These are phyloP conservation scores for Hysterium pulicare DNA, from an alignment of 2,329 filamentous ascomycete genomes.

Conservation along the genomic window DNA sequence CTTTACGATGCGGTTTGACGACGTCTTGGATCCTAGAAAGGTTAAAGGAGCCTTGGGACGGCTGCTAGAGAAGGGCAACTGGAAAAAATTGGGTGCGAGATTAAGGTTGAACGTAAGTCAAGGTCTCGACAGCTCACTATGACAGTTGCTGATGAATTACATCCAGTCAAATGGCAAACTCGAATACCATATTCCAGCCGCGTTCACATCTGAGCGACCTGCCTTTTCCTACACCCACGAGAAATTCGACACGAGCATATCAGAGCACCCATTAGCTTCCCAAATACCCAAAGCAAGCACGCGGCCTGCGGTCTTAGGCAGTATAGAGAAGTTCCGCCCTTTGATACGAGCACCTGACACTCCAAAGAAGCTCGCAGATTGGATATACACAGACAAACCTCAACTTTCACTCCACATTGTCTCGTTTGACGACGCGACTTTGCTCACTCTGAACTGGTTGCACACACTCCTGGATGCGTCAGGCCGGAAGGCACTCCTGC, in stretches of 20 bases:
- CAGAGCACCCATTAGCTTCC: constrained; percentile 39
- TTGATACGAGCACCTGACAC: neutral
- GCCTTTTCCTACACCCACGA: constrained; percentile 39
- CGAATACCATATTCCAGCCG: constrained; percentile 38
- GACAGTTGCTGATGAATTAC: constrained; percentile 11
- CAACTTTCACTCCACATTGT: constrained; percentile 49
- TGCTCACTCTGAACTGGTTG: constrained; percentile 46
- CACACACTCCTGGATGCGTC: constrained; percentile 50
- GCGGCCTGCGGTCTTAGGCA: neutral
- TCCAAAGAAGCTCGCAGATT: constrained; percentile 39
- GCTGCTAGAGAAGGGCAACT: constrained; percentile 43
- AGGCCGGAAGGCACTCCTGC: constrained; percentile 42
- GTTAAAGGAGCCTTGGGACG: constrained; percentile 34
- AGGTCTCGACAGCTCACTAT: neutral
- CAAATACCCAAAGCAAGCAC: constrained; percentile 26
- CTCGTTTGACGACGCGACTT: constrained; percentile 50
- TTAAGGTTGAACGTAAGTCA: constrained; percentile 39
- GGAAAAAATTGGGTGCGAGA: constrained; percentile 47
- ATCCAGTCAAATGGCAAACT: constrained; percentile 18
- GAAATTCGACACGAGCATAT: constrained; percentile 29
- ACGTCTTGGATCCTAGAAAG: constrained; percentile 43
- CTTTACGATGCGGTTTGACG: constrained; percentile 44
- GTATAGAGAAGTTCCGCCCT: neutral
- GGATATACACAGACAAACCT: constrained; percentile 42
- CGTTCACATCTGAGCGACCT: constrained; percentile 33